These are phyloP conservation scores for Apiospora sp. DNA, from an alignment of 2,329 filamentous ascomycete species.

Conservation along the genomic window DNA sequence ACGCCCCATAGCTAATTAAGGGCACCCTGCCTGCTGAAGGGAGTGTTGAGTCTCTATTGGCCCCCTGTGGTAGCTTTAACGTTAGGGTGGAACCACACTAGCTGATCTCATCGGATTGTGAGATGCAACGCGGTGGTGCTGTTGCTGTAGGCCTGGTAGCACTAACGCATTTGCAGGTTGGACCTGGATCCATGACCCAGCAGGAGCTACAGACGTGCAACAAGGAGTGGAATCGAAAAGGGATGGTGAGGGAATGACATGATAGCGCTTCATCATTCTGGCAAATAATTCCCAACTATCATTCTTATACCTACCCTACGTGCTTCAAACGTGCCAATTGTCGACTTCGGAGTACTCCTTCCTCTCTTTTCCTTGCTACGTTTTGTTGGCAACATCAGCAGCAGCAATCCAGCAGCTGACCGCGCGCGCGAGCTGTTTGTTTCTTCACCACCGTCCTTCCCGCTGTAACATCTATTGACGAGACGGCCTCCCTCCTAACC, in stretches of 20 bases:
- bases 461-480: background rate
- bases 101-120: constrained; percentile 20
- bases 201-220: background rate
- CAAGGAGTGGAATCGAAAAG: constrained; percentile 12
- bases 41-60: background rate
- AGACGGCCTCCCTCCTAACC: background rate
- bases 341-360: background rate
- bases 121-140: constrained; percentile 8
- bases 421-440: constrained; percentile 2
- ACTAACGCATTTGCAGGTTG: constrained; percentile 7
- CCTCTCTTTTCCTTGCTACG: constrained; percentile 3
- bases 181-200: constrained; percentile 12
- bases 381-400: background rate
- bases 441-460: background rate
- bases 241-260: constrained; percentile 17
- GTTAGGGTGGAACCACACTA: constrained; percentile 1
- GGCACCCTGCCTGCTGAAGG: constrained; percentile 2
- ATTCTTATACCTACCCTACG: constrained; percentile 16
- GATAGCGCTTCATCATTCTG: constrained; percentile 2
- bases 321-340: background rate
- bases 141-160: background rate
- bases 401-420: background rate
- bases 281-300: constrained; percentile 3
- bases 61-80: background rate
- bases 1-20: constrained; percentile 16